These are phyloP conservation scores for Saturnispora ahearnii DNA, from an alignment of 805 yeast genomes.

Conservation along the genomic window DNA sequence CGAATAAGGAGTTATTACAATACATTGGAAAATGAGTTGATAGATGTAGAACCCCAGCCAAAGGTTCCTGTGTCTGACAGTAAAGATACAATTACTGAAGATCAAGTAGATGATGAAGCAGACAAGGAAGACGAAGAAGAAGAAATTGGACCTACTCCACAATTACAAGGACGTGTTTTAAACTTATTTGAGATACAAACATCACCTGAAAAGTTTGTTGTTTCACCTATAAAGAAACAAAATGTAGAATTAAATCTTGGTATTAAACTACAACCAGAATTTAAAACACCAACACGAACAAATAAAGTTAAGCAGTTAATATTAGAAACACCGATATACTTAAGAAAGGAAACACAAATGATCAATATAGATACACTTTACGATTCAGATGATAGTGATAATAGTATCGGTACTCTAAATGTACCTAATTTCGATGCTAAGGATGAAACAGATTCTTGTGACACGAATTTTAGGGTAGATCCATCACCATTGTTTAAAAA, in stretches of 20 bases:
- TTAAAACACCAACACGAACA: conserved; percentile 13
- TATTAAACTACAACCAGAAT: neutral
- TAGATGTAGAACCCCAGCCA: neutral
- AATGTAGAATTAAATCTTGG: neutral
- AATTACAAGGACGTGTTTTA: conserved; percentile 64
- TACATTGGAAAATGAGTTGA: neutral
- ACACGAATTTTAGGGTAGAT: neutral
- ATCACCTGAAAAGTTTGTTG: neutral
- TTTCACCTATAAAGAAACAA: neutral
- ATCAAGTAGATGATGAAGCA: neutral
- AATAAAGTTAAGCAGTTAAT: neutral
- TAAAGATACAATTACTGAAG: neutral
- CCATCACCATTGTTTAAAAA: conserved; percentile 11
- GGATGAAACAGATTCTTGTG: neutral
- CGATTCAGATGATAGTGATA: neutral
- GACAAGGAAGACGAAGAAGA: conserved; percentile 11
- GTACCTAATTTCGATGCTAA: neutral
- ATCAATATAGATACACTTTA: neutral
- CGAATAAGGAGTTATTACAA: neutral
- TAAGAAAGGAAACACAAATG: neutral
- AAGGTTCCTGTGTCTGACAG: neutral
- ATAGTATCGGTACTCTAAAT: neutral
- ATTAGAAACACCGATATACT: neutral
- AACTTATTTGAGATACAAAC: conserved; percentile 39
- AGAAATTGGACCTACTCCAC: conserved; percentile 83